Conservation (phyloP, 148 eudicot genomes). For the Nepenthes mirabilis region DNA sequence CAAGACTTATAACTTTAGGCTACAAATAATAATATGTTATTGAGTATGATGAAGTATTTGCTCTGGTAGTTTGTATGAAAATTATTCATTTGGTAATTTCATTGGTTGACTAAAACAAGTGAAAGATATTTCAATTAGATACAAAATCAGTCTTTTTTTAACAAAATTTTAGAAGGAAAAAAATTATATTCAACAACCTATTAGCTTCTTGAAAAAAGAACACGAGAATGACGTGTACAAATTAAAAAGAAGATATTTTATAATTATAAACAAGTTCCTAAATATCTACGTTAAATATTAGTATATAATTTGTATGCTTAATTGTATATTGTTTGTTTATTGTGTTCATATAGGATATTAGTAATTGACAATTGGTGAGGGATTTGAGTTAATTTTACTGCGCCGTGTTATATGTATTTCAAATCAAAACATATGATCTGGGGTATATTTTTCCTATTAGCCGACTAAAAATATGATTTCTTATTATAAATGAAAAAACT, state of each 20-base stretch:
- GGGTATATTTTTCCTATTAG: no score
- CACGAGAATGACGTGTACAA: conserved; percentile 3
- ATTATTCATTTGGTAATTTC: neutral
- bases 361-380: no score
- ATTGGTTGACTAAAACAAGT: neutral
- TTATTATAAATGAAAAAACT: no score
- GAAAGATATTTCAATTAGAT: conserved; percentile 6
- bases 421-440: no score
- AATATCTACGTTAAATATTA: neutral
- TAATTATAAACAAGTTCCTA: conserved; percentile 12
- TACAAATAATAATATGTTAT: neutral
- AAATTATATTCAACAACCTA: conserved; percentile 6
- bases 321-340: no score
- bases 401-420: no score
- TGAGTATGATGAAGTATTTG: conserved; percentile 5
- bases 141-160: conserved; percentile 5
- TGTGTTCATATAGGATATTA: no score
- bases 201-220: conserved; percentile 4
- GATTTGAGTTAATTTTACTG: no score
- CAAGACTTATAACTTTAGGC: neutral
- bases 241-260: conserved; percentile 6
- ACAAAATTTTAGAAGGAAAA: conserved; percentile 3
- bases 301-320: no score
- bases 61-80: conserved; percentile 5
- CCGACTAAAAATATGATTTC: no score